Conservation (phyloP, 2,329 filamentous ascomycete species). For the Ploettnerulaceae sp. region DNA sequence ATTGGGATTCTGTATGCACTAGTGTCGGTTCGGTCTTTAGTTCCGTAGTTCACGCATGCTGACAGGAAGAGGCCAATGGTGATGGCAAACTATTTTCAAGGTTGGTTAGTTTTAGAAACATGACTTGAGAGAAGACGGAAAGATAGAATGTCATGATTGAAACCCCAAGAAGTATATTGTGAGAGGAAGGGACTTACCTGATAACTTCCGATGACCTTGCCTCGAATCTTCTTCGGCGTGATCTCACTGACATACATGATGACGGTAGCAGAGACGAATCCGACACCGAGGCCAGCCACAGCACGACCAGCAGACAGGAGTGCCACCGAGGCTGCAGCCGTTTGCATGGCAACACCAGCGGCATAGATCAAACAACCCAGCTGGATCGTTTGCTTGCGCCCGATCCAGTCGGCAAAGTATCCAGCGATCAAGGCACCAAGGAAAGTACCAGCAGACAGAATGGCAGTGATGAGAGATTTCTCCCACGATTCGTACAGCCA, state of each 20-base stretch:
- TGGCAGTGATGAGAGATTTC: slow-evolving; percentile 7
- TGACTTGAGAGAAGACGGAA: not conserved
- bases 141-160: slow-evolving; percentile 33
- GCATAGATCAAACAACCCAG: slow-evolving; percentile 20
- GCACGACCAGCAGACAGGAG: slow-evolving; percentile 2
- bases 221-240: slow-evolving; percentile 65
- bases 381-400: slow-evolving; percentile 27
- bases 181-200: slow-evolving; percentile 1
- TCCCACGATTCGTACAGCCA: not conserved
- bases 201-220: slow-evolving; percentile 63
- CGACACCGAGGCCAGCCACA: slow-evolving; percentile 10
- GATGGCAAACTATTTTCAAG: slow-evolving; percentile 59
- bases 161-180: not conserved
- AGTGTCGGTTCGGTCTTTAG: slow-evolving; percentile 54
- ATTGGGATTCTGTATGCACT: slow-evolving; percentile 77
- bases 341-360: slow-evolving; percentile 29
- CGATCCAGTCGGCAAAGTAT: slow-evolving; percentile 36
- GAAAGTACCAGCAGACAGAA: slow-evolving; percentile 43
- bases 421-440: slow-evolving; percentile 49
- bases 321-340: slow-evolving; percentile 40
- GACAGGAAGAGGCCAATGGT: slow-evolving; percentile 74
- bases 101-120: not conserved
- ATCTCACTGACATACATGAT: slow-evolving; percentile 40
- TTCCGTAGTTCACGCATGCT: slow-evolving; percentile 67
- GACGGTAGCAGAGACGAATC: slow-evolving; percentile 6